Conservation (phyloP, 257 asterid species). For the Lithospermum erythrorhizon region DNA sequence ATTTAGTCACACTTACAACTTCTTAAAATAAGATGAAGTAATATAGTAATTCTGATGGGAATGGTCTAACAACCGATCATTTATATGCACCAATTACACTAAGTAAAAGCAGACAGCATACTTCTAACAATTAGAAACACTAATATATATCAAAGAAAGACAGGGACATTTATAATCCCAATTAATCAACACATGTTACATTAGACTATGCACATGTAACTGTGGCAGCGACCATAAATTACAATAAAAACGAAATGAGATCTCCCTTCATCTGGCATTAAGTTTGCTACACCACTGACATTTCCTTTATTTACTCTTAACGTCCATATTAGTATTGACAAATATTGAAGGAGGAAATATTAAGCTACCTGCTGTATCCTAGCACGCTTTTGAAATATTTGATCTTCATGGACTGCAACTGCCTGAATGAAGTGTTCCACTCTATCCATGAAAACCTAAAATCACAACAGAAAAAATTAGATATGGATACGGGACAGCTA, state of each 20-base stretch:
- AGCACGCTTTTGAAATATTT: conserved; percentile 76
- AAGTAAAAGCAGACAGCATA: too few relatives aligned
- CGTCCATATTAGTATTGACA: not conserved
- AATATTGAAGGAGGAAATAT: not conserved
- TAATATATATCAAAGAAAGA: too few relatives aligned
- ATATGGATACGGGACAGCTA: not conserved
- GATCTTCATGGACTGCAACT: conserved; percentile 71
- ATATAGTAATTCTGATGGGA: too few relatives aligned
- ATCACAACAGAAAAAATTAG: conserved; percentile 4
- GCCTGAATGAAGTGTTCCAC: conserved; percentile 88
- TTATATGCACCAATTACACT: too few relatives aligned
- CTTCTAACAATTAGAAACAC: too few relatives aligned
- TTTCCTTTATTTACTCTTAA: not conserved
- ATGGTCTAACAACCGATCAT: too few relatives aligned
- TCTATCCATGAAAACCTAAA: conserved; percentile 74
- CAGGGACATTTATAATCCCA: too few relatives aligned
- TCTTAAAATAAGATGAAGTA: too few relatives aligned
- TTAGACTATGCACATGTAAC: too few relatives aligned
- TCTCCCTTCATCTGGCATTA: not conserved
- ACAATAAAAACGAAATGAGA: not conserved
- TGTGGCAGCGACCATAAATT: not conserved
- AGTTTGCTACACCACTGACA: not conserved
- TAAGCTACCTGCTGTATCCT: conserved; percentile 70
- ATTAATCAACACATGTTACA: too few relatives aligned
- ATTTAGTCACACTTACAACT: too few relatives aligned